These are phyloP conservation scores for Hypericum androsaemum DNA, from an alignment of 345 rosid species.

Conservation along the genomic window DNA sequence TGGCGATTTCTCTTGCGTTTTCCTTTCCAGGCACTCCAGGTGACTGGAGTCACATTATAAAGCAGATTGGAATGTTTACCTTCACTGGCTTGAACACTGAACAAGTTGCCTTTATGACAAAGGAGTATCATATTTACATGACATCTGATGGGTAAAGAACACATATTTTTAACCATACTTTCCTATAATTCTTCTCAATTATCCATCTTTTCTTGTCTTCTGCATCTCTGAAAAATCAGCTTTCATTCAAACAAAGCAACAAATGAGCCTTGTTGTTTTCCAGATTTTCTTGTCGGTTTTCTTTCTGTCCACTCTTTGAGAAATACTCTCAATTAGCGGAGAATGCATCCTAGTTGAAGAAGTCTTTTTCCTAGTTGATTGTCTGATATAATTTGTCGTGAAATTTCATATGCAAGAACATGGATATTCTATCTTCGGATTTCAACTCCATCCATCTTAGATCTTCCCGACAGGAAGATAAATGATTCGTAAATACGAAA, in stretches of 20 bases:
- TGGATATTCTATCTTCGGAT: too few species aligned
- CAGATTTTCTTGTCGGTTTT: too few species aligned
- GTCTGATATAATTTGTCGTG: too few species aligned
- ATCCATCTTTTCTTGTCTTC: neutral
- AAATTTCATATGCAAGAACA: too few species aligned
- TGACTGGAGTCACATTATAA: constrained; percentile 70
- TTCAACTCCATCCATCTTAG: too few species aligned
- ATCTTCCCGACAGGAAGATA: too few species aligned
- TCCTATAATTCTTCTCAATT: neutral
- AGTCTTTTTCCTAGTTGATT: too few species aligned
- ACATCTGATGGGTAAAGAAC: constrained; percentile 57
- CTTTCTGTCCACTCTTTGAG: too few species aligned
- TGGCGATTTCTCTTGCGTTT: neutral
- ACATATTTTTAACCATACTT: neutral
- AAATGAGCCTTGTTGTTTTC: too few species aligned
- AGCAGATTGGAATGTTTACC: constrained; percentile 78
- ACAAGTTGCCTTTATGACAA: constrained; percentile 57
- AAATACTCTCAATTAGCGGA: too few species aligned
- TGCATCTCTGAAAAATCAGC: neutral
- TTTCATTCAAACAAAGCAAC: neutral
- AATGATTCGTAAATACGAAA: neutral
- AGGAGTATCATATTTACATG: constrained; percentile 69
- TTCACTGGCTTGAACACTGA: constrained; percentile 56
- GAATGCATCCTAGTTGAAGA: too few species aligned
- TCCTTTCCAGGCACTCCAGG: constrained; percentile 50